phyloP scores from a whole-genome alignment of 2,329 filamentous ascomycete genomes.

The Aspergillus ochraceus region DNA sequence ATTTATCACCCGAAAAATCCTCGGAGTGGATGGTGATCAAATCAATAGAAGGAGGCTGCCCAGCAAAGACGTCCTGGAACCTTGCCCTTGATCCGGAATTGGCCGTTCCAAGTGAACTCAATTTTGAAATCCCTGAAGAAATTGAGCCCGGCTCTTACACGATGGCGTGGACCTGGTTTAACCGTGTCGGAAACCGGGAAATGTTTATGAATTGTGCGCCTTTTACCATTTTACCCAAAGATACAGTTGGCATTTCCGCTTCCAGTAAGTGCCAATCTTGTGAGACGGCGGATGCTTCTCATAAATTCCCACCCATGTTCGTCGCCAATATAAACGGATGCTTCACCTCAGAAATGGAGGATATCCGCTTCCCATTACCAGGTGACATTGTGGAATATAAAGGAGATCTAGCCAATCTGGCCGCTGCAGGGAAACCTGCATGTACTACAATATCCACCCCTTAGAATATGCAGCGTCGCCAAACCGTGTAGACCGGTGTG shows the following conservation, averaged over 20 bases:
- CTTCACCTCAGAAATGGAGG: slow-evolving; percentile 52
- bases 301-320: slow-evolving; percentile 69
- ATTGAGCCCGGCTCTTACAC: slow-evolving; percentile 75
- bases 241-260: not conserved
- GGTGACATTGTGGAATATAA: slow-evolving; percentile 57
- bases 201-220: slow-evolving; percentile 98
- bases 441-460: no score
- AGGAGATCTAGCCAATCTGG: not conserved
- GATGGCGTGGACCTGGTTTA: slow-evolving; percentile 93
- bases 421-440: no score
- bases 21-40: slow-evolving; percentile 86
- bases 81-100: slow-evolving; percentile 49
- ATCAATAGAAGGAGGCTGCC: slow-evolving; percentile 83
- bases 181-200: slow-evolving; percentile 89
- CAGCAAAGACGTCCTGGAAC: slow-evolving; percentile 62
- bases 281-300: slow-evolving; percentile 1
- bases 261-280: not conserved
- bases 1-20: slow-evolving; percentile 63
- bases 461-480: no score
- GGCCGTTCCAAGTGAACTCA: slow-evolving; percentile 57
- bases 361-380: slow-evolving; percentile 67
- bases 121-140: slow-evolving; percentile 69
- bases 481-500: no score
- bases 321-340: slow-evolving; percentile 71
- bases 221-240: slow-evolving; percentile 53